Evolutionary conservation across 257 asterid genomes (phyloP).

Genomic region (Solanum chiquidenum): DNA sequence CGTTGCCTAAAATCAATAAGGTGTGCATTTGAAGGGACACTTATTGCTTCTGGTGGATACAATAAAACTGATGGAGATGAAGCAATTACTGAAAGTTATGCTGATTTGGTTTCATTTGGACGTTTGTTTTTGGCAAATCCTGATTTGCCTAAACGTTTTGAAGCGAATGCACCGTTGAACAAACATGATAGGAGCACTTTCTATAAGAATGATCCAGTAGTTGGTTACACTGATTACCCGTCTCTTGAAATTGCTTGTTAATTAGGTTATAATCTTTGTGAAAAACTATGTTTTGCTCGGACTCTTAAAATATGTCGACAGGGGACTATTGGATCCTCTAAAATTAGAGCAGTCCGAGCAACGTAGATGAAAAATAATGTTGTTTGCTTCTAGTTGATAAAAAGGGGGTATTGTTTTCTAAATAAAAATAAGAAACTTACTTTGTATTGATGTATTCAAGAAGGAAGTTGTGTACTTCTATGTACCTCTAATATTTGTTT

Average conservation of each 20-base stretch:
- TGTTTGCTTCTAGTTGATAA: not conserved
- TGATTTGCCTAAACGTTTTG: constrained; percentile 38
- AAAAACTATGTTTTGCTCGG: not conserved
- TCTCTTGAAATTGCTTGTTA: constrained; percentile 17
- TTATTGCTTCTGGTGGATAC: constrained; percentile 54
- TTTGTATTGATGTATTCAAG: not conserved
- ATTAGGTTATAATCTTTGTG: not conserved
- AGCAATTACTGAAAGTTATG: constrained; percentile 23
- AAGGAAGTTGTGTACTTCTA: not conserved
- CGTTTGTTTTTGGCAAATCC: constrained; percentile 64
- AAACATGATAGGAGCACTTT: constrained; percentile 46
- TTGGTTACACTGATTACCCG: constrained; percentile 75
- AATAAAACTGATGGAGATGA: constrained; percentile 31
- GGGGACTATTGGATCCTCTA: not conserved
- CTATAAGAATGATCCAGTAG: constrained; percentile 47
- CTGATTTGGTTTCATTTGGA: constrained; percentile 59
- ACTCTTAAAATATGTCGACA: not conserved
- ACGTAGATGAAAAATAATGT: not conserved
- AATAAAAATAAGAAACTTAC: not conserved
- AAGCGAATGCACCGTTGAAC: constrained; percentile 36
- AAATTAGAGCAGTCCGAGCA: not conserved
- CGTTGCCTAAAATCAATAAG: constrained; percentile 1
- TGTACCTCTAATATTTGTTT: not conserved
- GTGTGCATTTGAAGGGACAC: constrained; percentile 37
- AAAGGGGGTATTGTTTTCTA: not conserved